phyloP scores from a whole-genome alignment of 108 stramenopile species.

The Skeletonema costatum region DNA sequence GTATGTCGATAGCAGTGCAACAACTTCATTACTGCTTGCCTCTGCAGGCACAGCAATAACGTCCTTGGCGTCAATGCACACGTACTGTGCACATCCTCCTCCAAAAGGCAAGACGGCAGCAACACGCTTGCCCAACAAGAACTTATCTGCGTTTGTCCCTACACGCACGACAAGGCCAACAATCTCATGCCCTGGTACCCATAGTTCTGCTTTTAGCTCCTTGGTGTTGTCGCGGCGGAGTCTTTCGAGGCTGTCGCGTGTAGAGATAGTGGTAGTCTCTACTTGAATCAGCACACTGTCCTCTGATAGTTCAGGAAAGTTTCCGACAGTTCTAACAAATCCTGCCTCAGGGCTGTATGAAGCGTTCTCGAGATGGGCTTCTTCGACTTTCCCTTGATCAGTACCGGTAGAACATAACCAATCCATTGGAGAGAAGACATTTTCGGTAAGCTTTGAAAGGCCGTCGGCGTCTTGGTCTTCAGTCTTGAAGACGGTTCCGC shows the following conservation, averaged over 20 bases:
- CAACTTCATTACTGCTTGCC: slow-evolving; percentile 44
- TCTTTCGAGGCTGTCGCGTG: background rate
- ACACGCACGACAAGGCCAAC: background rate
- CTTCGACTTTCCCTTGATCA: no score
- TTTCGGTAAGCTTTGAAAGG: no score
- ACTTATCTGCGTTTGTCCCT: background rate
- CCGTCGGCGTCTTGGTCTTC: no score
- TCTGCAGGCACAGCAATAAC: slow-evolving; percentile 60
- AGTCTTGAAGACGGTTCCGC: no score
- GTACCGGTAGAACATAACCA: no score
- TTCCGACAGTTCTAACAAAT: no score
- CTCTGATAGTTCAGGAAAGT: background rate
- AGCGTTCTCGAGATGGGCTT: no score
- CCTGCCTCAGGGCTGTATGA: no score
- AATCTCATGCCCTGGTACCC: slow-evolving; percentile 3
- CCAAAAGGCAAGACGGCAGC: slow-evolving; percentile 62
- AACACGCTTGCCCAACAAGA: slow-evolving; percentile 38
- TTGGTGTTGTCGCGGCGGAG: background rate
- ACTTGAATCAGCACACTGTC: background rate
- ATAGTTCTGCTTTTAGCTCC: background rate
- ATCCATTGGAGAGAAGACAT: no score
- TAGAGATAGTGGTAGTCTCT: background rate
- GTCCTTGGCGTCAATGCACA: slow-evolving; percentile 34
- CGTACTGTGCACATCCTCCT: slow-evolving; percentile 65
- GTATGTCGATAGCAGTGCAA: slow-evolving; percentile 70